These are phyloP conservation scores for Brassica carinata DNA, from an alignment of 345 rosid genomes.

Conservation along the genomic window DNA sequence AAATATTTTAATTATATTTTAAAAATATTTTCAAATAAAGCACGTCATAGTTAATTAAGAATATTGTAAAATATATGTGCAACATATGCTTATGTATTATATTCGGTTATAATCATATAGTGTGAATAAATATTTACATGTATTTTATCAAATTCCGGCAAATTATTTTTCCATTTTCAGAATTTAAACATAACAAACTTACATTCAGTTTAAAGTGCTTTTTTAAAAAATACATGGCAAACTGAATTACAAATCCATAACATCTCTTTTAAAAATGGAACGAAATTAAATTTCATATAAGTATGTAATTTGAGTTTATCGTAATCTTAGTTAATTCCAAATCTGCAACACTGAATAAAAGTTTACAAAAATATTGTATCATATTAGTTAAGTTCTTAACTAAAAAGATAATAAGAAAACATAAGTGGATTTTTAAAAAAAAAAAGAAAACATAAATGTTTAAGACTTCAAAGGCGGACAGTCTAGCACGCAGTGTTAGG, in stretches of 20 bases:
- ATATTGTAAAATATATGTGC: not conserved
- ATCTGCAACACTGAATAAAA: not conserved
- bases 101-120: not conserved
- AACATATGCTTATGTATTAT: not conserved
- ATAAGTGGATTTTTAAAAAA: not conserved
- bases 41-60: not conserved
- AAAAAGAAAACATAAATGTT: not conserved
- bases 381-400: not conserved
- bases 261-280: not conserved
- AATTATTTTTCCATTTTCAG: not conserved
- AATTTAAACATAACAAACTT: not conserved
- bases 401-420: not conserved
- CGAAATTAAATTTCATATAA: not conserved
- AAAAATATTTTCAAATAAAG: too few relatives aligned
- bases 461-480: not conserved
- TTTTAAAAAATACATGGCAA: not conserved
- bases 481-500: too few relatives aligned
- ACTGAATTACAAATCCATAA: not conserved
- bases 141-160: not conserved
- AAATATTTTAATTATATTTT: too few relatives aligned
- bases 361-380: not conserved
- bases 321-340: not conserved
- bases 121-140: not conserved
- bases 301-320: not conserved
- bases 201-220: not conserved